Base-by-base conservation (phyloP, 768 basidiomycete species). In the Pluteus cervinus region DNA sequence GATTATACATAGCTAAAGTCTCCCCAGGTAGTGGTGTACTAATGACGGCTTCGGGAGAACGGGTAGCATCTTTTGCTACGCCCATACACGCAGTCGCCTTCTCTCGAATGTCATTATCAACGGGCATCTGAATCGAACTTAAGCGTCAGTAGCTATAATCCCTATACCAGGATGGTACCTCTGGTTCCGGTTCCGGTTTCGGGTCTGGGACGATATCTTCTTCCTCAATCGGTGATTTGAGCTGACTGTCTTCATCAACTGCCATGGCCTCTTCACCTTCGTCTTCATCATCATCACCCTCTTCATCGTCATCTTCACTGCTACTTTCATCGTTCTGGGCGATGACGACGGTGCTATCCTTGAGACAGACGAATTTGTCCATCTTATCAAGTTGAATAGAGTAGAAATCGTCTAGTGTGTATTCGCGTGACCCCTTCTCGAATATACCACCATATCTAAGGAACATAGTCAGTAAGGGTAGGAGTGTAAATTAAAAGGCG, bases 391-490 rank as follows among this genome's bases (percentile, higher is more conserved):
- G 67, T 41, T 79, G 74, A 8, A 96, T 59, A 2, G 75, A 67
- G 57, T 90, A 68, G 51, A 93, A 96, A 50, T 94, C 92, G 51
- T 92, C 89, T 5, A 96, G 65, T 0, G 90, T 93, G 47, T 86
- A 91, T 57, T 96, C 91, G 16, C 77, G 73, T 9, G 83, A 69
- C 0, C 87, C 84, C 11, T 76, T 71, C 57, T 94, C 92, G 47
- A 78, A 84, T 12, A 93, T 93, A 0, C 91, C 90, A 7, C 91
- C 89, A 50, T 93, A 93, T 39, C 87, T 86, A 42, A 3, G 22
- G 3, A 10, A 18, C n/a, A 14, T 4, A 26, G 37, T 24, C 22
- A 26, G 45, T 10, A 4, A 21, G 9, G 24, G 30, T 7, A 8
- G 15, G 4, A 31, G 4, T 7, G 24, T 11, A 7, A 31, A 26